Base-by-base conservation (phyloP, 768 basidiomycete species). In the Phylloporus rhodoxanthus region DNA sequence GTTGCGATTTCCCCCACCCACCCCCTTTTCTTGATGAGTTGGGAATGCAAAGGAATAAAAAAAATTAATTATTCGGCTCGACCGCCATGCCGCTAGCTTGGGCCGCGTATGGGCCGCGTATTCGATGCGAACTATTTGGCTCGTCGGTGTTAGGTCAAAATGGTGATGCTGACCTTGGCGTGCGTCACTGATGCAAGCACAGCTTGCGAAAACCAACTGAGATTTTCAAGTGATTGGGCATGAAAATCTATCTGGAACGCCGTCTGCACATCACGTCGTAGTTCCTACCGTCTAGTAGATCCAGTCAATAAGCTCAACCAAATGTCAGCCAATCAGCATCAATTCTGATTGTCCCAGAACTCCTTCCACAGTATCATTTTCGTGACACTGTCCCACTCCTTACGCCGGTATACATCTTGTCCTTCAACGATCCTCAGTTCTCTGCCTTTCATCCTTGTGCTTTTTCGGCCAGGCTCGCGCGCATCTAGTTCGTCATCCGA, bases 371-470 rank as follows among this genome's bases (percentile, higher is more conserved):
- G 36, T 26, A 48, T 51, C 67, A 74, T 66, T 28, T 47, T 56
- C 6, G 55, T 50, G 2, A 66, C 65, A 5, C 67, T 64, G 6
- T 72, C 62, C 34, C 65, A 70, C 9, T 62, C 63, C 8, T 64
- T 67, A 21, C 62, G 77, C 28, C 82, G 71, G 42, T 91, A 78
- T 25, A 89, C 71, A 52, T 80, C 77, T 59, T 87, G 83, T 9
- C 84, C 84, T 58, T 89, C 87, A 1, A 99, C 72, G 20, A 98
- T 73, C 48, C 86, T 78, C 49, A 99, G 70, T 66, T 99, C 95
- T 48, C 94, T 74, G 21, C 84, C 85, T 33, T 84, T 77, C 87
- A 95, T 91, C 45, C 93, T 75, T 52, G 75, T 75, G 2, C 78
- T 76, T 57, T 74, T 78, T 51, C 92, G 74, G 57, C 83, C 73